Base-by-base conservation (phyloP, 495 filamentous ascomycete genomes). In the Rhypophila decipiens region DNA sequence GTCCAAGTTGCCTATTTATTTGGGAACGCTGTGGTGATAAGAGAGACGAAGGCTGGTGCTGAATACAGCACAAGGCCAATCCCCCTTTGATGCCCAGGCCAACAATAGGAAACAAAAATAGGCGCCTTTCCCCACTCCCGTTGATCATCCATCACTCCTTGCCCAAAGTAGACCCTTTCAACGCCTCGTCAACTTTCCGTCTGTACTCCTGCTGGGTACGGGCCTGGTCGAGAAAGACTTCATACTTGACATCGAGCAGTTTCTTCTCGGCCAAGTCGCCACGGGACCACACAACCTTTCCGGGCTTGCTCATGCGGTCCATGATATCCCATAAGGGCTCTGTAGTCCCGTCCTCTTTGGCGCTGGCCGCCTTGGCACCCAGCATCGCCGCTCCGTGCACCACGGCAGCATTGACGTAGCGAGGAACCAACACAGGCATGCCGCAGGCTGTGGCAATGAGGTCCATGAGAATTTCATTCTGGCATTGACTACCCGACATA, bases 401-500 rank as follows among this genome's bases (percentile, higher is more conserved):
- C 8, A 98, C 93, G n/a, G 93, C 91, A 3, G 93, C 91, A 61
- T 95, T 81, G 50, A 95, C 86, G 56, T 96, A 97, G 39, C 82
- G 77, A 3, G 93, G 93, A 41, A 96, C 91, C 23, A 94, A 65
- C 29, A 97, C 93, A 4, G 90, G 91, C 80, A 93, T 89, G 42
- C 81, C 79, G 63, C 90, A 96, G 8, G 84, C 88, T 5, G 90
- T 88, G 4, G 93, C 90, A 47, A 97, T 88, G 27, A 97, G 83
- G 15, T 80, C 71, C 77, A 97, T 91, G 22, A 98, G 73, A 44
- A 98, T 84, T 21, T 83, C 78, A 63, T 98, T 98, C 65, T 96
- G 90, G 72, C 93, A 98, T 60, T 96, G 93, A 19, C 86, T 90
- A 47, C 93, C 93, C 15, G 87, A 94, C 93, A 98, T 96, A 76